phyloP scores from a whole-genome alignment of 2,329 filamentous ascomycete species.

The Dissoconium aciculare region DNA sequence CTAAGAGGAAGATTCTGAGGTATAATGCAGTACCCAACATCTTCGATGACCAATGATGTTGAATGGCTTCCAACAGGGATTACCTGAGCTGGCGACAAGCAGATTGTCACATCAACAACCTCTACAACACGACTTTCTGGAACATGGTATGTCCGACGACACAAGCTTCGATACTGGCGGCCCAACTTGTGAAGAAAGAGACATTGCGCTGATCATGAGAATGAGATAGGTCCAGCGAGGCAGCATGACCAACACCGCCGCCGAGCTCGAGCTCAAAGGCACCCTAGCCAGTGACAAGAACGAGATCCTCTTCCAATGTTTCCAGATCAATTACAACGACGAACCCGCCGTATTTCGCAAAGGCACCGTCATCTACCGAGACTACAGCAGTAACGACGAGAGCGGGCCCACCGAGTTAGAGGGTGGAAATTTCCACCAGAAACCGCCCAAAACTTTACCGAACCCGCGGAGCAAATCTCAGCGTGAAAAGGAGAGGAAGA shows the following conservation, averaged over 20 bases:
- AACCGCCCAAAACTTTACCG: slow-evolving; percentile 2
- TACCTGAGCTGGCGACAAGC: slow-evolving; percentile 96
- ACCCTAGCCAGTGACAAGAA: slow-evolving; percentile 82
- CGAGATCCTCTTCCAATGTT: slow-evolving; percentile 79
- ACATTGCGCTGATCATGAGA: too few species aligned
- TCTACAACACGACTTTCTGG: slow-evolving; percentile 98
- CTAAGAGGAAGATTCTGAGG: slow-evolving; percentile 61
- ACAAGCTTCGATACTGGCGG: too few species aligned
- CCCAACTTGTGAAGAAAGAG: too few species aligned
- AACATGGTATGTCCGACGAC: slow-evolving; percentile 46
- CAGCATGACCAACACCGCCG: slow-evolving; percentile 59
- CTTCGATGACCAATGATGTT: too few species aligned
- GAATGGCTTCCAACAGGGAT: too few species aligned
- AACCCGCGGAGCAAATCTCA: slow-evolving; percentile 46
- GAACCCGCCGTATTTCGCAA: slow-evolving; percentile 87
- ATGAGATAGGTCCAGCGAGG: slow-evolving; percentile 43
- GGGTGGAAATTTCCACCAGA: neutral
- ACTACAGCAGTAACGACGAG: slow-evolving; percentile 23
- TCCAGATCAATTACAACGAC: slow-evolving; percentile 95
- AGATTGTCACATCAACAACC: slow-evolving; percentile 96
- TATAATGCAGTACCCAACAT: too few species aligned
- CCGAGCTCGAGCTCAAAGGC: slow-evolving; percentile 68
- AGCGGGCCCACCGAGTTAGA: neutral
- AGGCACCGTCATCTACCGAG: slow-evolving; percentile 71
- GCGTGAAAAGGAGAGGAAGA: slow-evolving; percentile 67